Percentiles rank a stretch among this genome's conserved stretches.
Conservation (phyloP, 164 flowering plant genomes). For the Akebia trifoliata region DNA sequence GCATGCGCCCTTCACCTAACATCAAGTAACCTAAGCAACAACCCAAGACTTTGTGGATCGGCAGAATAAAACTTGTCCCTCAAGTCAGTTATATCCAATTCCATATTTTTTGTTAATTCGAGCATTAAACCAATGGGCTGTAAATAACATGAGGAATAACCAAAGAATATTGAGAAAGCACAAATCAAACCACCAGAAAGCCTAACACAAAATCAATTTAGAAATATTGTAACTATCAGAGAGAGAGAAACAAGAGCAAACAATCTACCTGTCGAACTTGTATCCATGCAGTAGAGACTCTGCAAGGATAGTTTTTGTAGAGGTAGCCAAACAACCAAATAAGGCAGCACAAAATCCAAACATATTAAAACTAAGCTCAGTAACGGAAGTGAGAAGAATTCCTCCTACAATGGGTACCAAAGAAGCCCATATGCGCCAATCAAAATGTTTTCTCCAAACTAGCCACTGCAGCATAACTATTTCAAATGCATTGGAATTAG, state of each 20-base stretch:
- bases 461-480: constrained; percentile 94
- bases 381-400: constrained; percentile 85
- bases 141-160: too few relatives aligned
- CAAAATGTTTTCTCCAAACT: constrained; percentile 84
- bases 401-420: constrained; percentile 95
- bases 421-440: constrained; percentile 91
- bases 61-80: too few relatives aligned
- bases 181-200: too few relatives aligned
- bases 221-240: too few relatives aligned
- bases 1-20: too few relatives aligned
- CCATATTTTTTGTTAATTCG: too few relatives aligned
- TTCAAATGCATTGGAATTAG: constrained; percentile 17
- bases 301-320: constrained; percentile 95
- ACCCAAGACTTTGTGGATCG: too few relatives aligned
- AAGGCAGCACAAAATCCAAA: constrained; percentile 90
- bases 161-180: too few relatives aligned
- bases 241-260: neutral
- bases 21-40: too few relatives aligned
- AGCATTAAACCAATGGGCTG: too few relatives aligned
- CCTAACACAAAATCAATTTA: too few relatives aligned
- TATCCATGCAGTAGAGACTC: constrained; percentile 93
- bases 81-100: too few relatives aligned
- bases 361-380: constrained; percentile 90
- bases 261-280: constrained; percentile 82
- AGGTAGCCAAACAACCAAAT: constrained; percentile 93